Conservation (phyloP, 371 early-diverging fungal genomes). For the Zychaea mexicana region DNA sequence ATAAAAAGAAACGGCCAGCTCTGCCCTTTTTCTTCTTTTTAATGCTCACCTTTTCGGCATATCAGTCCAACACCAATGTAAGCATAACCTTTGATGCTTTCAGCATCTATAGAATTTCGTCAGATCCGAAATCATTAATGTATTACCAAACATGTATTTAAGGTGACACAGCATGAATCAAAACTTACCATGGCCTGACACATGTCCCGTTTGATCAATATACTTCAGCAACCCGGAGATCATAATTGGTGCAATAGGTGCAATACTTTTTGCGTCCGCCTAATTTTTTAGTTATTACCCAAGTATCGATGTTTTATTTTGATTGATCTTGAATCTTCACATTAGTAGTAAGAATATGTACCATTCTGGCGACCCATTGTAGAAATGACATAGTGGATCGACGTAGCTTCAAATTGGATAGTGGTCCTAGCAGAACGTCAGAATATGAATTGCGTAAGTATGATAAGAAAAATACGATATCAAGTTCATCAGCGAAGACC, state of each 20-base stretch:
- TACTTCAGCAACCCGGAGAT: conserved; percentile 75
- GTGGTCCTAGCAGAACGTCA: conserved; percentile 40
- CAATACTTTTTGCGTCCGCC: conserved; percentile 52
- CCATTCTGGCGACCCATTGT: conserved; percentile 88
- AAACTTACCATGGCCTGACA: conserved; percentile 40
- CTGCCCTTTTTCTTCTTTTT: neutral
- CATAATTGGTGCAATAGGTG: conserved; percentile 69
- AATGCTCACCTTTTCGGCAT: conserved; percentile 64
- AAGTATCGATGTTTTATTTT: neutral
- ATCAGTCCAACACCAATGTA: conserved; percentile 83
- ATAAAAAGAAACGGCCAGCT: too few species aligned
- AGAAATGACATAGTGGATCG: conserved; percentile 79
- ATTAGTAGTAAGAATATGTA: conserved; percentile 24
- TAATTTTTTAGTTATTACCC: conserved; percentile 5
- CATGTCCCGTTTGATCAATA: conserved; percentile 58
- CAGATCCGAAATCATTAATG: neutral
- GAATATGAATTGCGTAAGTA: neutral
- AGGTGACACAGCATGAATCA: neutral
- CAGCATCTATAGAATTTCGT: conserved; percentile 48
- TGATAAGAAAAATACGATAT: too few species aligned
- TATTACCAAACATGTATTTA: neutral
- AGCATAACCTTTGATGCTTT: conserved; percentile 80
- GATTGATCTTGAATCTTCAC: too few species aligned
- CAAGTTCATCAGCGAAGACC: too few species aligned
- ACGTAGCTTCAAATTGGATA: conserved; percentile 65